Base-by-base conservation (phyloP, 2,329 filamentous ascomycete species). In the Calonectria honghensis region DNA sequence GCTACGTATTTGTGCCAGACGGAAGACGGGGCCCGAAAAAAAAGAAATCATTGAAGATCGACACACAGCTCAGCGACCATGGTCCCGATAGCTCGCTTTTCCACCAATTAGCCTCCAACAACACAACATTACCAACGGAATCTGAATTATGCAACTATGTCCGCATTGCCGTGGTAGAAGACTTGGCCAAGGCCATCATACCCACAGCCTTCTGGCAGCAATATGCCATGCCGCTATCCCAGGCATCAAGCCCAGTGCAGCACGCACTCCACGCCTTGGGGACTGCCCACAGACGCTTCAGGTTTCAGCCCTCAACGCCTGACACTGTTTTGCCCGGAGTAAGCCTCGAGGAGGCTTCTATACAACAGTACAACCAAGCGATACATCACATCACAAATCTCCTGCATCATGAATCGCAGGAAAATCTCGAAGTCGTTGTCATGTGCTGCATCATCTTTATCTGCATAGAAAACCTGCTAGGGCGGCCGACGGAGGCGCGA, bases 361-460 rank as follows among this genome's bases (percentile, higher is more conserved):
- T 48, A 48, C 45, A 48, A 4, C 45, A 48, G 5, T 48, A 48
- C 45, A 48, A 48, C 45, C 45, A 48, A 48, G 45, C 45, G 4
- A 48, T 48, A 24, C 45, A 48, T 9, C 20, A 48, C 9, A 48
- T 48, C 20, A 48, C 24, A 24, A 13, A 18, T n/a, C 20, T 48
- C 7, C 18, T 48, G 45, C 45, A 24, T 20, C 45, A 48, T n/a
- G 45, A 48, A 48, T 48, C 45, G 13, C 20, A 48, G 11, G 45
- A 24, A 48, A 48, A 48, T 7, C n/a, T 48, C 1, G 9, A 48
- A 13, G n/a, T 48, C 45, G 24, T 48, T 24, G 45, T 48, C n/a
- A 48, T 48, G 9, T 48, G 45, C 45, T 48, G 45, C n/a, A 48
- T 48, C 45, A 48, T 48, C 45, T 48, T 48, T 20, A 48, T 48